Evolutionary conservation across 1,139 yeast species (phyloP).

Genomic region (Yamadazyma aaseri): DNA sequence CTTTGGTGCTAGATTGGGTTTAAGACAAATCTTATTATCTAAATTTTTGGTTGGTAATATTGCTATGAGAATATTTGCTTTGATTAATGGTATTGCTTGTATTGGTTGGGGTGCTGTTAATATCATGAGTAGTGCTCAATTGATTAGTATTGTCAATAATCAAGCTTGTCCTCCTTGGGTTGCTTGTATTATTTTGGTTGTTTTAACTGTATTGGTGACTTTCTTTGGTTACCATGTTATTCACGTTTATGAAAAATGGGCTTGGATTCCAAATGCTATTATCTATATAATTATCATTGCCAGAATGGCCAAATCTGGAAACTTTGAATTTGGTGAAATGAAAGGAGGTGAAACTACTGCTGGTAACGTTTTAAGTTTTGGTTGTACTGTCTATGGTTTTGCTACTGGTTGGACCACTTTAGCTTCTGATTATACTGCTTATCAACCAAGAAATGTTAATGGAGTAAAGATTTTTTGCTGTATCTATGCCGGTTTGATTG

Average conservation of each 20-base stretch:
- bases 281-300: constrained; percentile 77
- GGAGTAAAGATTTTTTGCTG: constrained; percentile 59
- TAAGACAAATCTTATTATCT: constrained; percentile 84
- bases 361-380: constrained; percentile 78
- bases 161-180: constrained; percentile 85
- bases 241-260: constrained; percentile 78
- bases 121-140: constrained; percentile 85
- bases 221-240: constrained; percentile 84
- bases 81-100: constrained; percentile 80
- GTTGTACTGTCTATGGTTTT: constrained; percentile 82
- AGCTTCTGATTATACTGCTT: constrained; percentile 90
- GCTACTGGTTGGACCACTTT: constrained; percentile 96
- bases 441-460: constrained; percentile 66
- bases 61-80: constrained; percentile 74
- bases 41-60: constrained; percentile 75
- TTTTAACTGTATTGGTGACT: constrained; percentile 72
- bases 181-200: constrained; percentile 72
- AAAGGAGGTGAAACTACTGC: constrained; percentile 61
- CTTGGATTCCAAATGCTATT: constrained; percentile 81
- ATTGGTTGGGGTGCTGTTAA: constrained; percentile 96
- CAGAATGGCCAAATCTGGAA: constrained; percentile 63
- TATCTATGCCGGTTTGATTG: constrained; percentile 59
- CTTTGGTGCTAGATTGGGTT: constrained; percentile 82
- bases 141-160: constrained; percentile 73
- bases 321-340: constrained; percentile 40